Evolutionary conservation across 768 basidiomycete genomes (phyloP), one percentile per base, ranked within the genome.

Genomic region (Mycena crocata): DNA sequence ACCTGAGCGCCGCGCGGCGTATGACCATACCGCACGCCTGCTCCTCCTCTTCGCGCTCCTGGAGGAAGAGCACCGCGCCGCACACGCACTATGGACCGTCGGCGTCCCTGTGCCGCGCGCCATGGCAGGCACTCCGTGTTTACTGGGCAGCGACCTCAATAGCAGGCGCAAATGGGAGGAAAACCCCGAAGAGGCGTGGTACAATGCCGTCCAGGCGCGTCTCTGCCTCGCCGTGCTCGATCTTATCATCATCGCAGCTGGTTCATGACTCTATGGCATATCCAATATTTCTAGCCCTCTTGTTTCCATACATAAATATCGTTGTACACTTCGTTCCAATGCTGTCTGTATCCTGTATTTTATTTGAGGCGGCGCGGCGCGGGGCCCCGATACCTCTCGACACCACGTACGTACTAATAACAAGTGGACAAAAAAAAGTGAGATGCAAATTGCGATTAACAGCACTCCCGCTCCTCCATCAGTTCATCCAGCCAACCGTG

Each of bases 341-440:
- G 50, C 28, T 65, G 63, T 57, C 55, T 65, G 57, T 61, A 69
- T 69, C 68, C 67, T 31, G 68, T 65, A 69, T 69, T 65, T 69
- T 69, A 51, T 61, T 69, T 42, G 54, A 64, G 48, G 50, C 59
- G 54, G 14, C 58, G 35, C 57, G 17, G 57, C 60, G 9, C 42
- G 52, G 45, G 37, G 55, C 60, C 31, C 15, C 55, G 57, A 59
- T 50, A 37, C 56, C 67, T 39, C 61, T 57, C 61, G 39, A 62
- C 66, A 37, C 35, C 19, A 23, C 30, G 31, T 26, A 51, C 52
- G 62, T 59, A 63, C 61, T 63, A 64, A 64, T 54, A 68, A 68
- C 62, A 68, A 49, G 57, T 56, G 31, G 58, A 61, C 58, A 65
- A 65, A 65, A 68, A 65, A 65, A 64, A 64, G 49, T 57, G 68